Evolutionary conservation across 768 basidiomycete genomes (phyloP).

Genomic region (Russula abietina): DNA sequence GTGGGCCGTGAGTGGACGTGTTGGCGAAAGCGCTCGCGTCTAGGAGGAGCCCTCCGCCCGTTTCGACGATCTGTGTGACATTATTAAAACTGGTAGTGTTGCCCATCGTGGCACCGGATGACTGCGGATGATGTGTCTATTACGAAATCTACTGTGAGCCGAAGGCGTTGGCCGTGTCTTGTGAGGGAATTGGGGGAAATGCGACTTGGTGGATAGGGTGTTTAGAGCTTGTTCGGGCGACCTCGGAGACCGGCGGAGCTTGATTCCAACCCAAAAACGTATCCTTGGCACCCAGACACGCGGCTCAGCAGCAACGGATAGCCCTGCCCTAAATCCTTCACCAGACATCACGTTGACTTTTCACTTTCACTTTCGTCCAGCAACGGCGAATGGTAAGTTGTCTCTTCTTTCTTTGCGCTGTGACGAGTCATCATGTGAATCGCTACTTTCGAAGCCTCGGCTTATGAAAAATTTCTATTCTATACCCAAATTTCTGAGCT

Average conservation of each 20-base stretch:
- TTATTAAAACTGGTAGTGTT: constrained; percentile 9
- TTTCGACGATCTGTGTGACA: constrained; percentile 11
- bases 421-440: constrained; percentile 70
- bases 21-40: constrained; percentile 9
- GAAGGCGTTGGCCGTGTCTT: not conserved
- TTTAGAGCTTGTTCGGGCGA: not conserved
- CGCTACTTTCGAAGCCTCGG: constrained; percentile 79
- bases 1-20: not conserved
- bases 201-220: not conserved
- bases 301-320: too few species aligned
- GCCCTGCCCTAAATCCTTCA: constrained; percentile 3
- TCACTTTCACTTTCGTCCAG: not conserved
- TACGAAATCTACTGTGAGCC: not conserved
- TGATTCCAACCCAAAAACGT: not conserved
- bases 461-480: constrained; percentile 57
- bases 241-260: not conserved
- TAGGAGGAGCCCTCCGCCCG: constrained; percentile 11
- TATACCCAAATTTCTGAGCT: constrained; percentile 98
- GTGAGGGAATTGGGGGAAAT: not conserved
- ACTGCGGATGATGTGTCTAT: not conserved
- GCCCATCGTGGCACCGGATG: not conserved
- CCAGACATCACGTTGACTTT: not conserved
- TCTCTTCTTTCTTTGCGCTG: constrained; percentile 27
- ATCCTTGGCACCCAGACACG: too few species aligned
- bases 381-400: not conserved